Percentiles rank a stretch among this genome's conserved stretches.
Evolutionary conservation across 768 basidiomycete species (phyloP).

Genomic region (Cystoderma amianthinum): DNA sequence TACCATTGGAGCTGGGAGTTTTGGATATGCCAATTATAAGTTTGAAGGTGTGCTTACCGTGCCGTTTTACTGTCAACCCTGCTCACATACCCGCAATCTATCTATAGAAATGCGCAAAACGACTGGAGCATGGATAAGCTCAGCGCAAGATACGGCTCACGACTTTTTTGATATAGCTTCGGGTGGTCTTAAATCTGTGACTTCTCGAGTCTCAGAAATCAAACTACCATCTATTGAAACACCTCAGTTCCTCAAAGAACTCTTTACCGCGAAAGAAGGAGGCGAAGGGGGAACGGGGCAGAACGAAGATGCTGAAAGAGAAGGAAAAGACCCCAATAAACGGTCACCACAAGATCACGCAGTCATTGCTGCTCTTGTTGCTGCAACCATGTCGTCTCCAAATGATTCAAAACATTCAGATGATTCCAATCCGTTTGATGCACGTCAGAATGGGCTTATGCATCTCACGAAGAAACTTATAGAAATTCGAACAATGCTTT

Average conservation of each 20-base stretch:
- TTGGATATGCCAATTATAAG: conserved; percentile 96
- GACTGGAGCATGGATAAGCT: conserved; percentile 58
- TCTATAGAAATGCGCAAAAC: conserved; percentile 66
- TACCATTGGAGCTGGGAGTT: conserved; percentile 83
- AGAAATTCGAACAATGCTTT: conserved; percentile 90
- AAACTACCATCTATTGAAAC: conserved; percentile 45
- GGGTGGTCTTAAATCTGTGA: conserved; percentile 55
- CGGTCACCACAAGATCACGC: conserved; percentile 52
- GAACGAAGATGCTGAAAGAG: conserved; percentile 21
- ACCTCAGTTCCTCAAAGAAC: conserved; percentile 67
- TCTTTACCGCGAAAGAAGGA: conserved; percentile 34
- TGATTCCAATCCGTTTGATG: conserved; percentile 29
- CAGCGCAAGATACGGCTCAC: conserved; percentile 64
- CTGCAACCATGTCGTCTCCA: conserved; percentile 74
- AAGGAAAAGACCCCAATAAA: conserved; percentile 27
- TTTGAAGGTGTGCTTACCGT: conserved; percentile 91
- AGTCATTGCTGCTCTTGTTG: conserved; percentile 67
- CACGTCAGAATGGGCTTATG: conserved; percentile 79
- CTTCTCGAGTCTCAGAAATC: conserved; percentile 52
- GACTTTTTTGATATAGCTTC: conserved; percentile 69
- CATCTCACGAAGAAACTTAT: conserved; percentile 92
- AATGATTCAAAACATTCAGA: conserved; percentile 44
- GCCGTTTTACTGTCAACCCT: conserved; percentile 3
- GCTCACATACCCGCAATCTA: background rate
- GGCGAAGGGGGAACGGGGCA: conserved; percentile 19